These are phyloP conservation scores for Colletotrichum incanum DNA, from an alignment of 2,329 filamentous ascomycete species.

Conservation along the genomic window DNA sequence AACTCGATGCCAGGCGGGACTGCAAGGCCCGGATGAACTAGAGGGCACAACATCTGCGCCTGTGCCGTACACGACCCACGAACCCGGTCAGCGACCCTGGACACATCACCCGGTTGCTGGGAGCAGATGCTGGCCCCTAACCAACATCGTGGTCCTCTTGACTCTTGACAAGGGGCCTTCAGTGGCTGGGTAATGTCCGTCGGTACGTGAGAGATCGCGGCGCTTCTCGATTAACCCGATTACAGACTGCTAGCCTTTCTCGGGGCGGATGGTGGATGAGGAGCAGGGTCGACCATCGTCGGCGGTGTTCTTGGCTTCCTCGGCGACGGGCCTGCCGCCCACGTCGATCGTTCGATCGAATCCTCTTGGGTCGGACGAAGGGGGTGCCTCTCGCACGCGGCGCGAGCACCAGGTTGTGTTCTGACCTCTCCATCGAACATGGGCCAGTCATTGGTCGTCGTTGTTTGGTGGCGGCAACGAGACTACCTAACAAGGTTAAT, in stretches of 20 bases:
- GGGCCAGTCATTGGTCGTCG: not conserved
- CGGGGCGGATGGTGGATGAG: not conserved
- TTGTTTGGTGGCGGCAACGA: not conserved
- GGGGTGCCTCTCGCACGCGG: too few species aligned
- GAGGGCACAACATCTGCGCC: too few species aligned
- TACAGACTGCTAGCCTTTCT: too few species aligned
- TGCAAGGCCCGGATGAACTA: not conserved
- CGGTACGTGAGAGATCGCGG: not conserved
- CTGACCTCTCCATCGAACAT: not conserved
- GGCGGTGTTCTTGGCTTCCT: not conserved
- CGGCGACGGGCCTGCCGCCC: not conserved
- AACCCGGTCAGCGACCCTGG: not conserved
- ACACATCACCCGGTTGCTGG: not conserved
- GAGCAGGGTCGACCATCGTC: not conserved
- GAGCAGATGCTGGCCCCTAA: not conserved
- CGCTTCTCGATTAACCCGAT: not conserved
- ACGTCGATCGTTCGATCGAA: not conserved
- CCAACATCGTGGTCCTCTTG: not conserved
- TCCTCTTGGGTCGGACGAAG: not conserved
- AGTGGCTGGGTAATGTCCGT: not conserved
- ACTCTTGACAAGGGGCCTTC: not conserved
- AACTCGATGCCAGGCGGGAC: not conserved
- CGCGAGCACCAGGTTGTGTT: not conserved
- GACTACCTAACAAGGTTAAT: not conserved
- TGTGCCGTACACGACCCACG: not conserved